Evolutionary conservation across 306 rosid species (phyloP), one percentile per base, ranked within the genome.

Genomic region (Cucurbita pepo): DNA sequence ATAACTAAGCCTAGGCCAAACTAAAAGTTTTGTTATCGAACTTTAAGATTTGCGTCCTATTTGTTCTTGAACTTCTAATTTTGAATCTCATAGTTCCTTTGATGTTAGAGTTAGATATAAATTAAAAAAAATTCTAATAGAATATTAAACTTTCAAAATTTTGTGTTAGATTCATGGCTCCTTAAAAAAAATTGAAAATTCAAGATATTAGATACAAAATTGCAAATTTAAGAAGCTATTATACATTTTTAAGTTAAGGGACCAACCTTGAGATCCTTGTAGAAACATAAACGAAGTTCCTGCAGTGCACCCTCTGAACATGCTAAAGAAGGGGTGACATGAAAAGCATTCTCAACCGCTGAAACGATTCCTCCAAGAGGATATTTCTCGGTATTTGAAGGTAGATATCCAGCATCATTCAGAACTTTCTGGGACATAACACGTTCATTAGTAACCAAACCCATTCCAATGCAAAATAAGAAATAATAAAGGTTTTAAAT

Each of bases 261-360:
- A 25, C 25, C 25, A 25, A 25, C 99, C 97, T 81, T 78, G 74
- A 94, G 88, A 69, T 91, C 92, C 81, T 91, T 94, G 82, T 86
- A 89, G 83, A 94, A 94, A 89, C 99, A 94, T 22, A 94, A 70
- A 44, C 64, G 78, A 73, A 94, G 89, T 85, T 94, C 99, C 86
- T 83, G 76, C 66, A 94, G 40, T 15, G 95, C 73, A 76, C 69
- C 99, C 36, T 80, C 77, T 59, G 82, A 79, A 87, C 99, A 94
- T 65, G 54, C 54, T 59, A 94, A 67, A 82, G 6, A 16, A 66
- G 99, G 99, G 80, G 99, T 77, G 53, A 74, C 34, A 18, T 81
- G 95, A 84, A 89, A 94, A 82, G 92, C 97, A 83, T 94, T 94
- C 87, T 94, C 86, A 77, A 94, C 84, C 77, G 99, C 92, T 71